Evolutionary conservation across 345 rosid genomes (phyloP).

Genomic region (Acer campestre): DNA sequence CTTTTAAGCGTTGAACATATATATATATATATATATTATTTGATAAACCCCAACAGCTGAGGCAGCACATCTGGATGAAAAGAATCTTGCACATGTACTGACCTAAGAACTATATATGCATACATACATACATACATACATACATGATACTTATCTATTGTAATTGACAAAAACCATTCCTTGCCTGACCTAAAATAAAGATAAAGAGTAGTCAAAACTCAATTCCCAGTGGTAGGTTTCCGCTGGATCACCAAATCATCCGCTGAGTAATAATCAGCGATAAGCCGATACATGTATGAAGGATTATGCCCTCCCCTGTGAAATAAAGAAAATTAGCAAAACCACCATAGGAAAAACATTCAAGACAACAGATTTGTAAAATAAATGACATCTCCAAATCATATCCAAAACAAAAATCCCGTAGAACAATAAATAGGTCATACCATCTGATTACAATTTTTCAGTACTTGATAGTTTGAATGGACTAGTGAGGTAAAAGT

Average conservation of each 20-base stretch:
- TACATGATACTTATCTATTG: too few relatives aligned
- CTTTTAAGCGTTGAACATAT: too few relatives aligned
- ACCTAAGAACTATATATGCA: too few relatives aligned
- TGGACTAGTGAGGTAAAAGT: not conserved
- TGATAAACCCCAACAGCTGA: too few relatives aligned
- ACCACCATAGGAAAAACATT: not conserved
- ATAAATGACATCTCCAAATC: not conserved
- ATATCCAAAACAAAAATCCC: not conserved
- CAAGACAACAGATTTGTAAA: not conserved
- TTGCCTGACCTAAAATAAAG: conserved; percentile 11
- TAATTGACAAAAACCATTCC: not conserved
- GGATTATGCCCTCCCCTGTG: conserved; percentile 98
- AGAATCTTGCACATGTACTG: too few relatives aligned
- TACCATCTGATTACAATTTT: not conserved
- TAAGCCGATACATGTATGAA: conserved; percentile 93
- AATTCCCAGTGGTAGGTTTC: conserved; percentile 41
- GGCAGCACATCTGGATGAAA: too few relatives aligned
- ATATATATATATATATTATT: too few relatives aligned
- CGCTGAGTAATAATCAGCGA: conserved; percentile 96
- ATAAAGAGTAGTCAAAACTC: conserved; percentile 9
- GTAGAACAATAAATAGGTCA: not conserved
- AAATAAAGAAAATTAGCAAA: conserved; percentile 18
- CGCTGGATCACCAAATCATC: conserved; percentile 85
- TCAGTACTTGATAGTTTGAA: not conserved
- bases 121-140: too few relatives aligned